These are phyloP conservation scores for Neopestalotiopsis rosae DNA, from an alignment of 2,329 filamentous ascomycete species.

Conservation along the genomic window DNA sequence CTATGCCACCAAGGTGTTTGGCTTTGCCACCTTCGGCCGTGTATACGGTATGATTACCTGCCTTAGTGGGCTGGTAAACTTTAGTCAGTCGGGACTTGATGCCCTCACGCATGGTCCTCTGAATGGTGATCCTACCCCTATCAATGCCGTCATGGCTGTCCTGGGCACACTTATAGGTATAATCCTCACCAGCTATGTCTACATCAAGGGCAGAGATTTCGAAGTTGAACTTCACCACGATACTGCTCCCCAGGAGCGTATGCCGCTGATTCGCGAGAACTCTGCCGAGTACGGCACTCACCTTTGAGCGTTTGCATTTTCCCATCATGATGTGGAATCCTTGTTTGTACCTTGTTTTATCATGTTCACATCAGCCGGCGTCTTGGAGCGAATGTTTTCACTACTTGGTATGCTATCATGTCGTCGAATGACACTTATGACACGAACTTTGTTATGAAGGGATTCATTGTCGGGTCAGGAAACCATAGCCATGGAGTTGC, in stretches of 20 bases:
- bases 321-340: background rate
- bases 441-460: background rate
- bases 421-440: background rate
- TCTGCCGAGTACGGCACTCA: constrained; percentile 16
- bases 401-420: background rate
- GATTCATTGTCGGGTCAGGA: background rate
- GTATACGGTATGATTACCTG: constrained; percentile 81
- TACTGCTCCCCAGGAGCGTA: constrained; percentile 2
- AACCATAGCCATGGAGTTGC: background rate
- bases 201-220: constrained; percentile 29
- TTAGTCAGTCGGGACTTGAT: constrained; percentile 73
- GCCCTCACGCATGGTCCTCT: constrained; percentile 69
- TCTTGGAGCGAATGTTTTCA: background rate
- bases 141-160: constrained; percentile 64
- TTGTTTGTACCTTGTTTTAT: background rate
- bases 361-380: background rate
- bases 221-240: constrained; percentile 12
- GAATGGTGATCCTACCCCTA: constrained; percentile 64
- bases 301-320: background rate
- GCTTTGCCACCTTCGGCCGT: constrained; percentile 80
- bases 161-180: constrained; percentile 60
- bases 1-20: constrained; percentile 81
- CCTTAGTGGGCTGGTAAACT: constrained; percentile 73
- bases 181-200: constrained; percentile 35
- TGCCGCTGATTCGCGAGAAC: constrained; percentile 19